Conservation (phyloP, 495 filamentous ascomycete genomes). For the Xylaria grammica region DNA sequence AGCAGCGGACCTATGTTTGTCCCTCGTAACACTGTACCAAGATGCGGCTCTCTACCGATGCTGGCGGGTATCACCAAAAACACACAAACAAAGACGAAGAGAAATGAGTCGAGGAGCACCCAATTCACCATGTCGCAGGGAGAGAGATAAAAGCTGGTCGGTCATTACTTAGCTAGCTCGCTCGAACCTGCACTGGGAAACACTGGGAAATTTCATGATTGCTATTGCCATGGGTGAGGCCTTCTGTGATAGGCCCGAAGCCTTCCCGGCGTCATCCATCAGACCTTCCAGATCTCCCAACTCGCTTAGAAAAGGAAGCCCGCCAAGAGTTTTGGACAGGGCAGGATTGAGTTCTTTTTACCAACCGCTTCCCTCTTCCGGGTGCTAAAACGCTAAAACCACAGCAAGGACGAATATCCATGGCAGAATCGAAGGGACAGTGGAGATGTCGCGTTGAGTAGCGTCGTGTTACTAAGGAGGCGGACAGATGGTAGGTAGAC, state of each 20-base stretch:
- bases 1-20: neutral
- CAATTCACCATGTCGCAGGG: neutral
- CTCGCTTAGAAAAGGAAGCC: constrained; percentile 1
- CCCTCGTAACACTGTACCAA: neutral
- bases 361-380: constrained; percentile 20
- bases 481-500: no score
- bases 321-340: neutral
- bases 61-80: constrained; percentile 9
- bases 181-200: neutral
- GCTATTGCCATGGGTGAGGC: neutral
- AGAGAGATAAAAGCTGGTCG: neutral
- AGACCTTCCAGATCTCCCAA: neutral
- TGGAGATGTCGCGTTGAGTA: neutral
- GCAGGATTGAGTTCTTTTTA: neutral
- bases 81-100: constrained; percentile 5
- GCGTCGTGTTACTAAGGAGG: neutral
- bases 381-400: constrained; percentile 2
- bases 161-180: constrained; percentile 3
- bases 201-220: constrained; percentile 18
- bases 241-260: constrained; percentile 25
- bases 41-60: constrained; percentile 12
- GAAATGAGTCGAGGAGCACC: neutral
- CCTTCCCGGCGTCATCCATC: neutral
- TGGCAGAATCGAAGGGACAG: constrained; percentile 6
- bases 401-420: constrained; percentile 13